Evolutionary conservation across 371 early-diverging fungal species (phyloP), one percentile per base, ranked within the genome.

Genomic region (Basidiobolus meristosporus): DNA sequence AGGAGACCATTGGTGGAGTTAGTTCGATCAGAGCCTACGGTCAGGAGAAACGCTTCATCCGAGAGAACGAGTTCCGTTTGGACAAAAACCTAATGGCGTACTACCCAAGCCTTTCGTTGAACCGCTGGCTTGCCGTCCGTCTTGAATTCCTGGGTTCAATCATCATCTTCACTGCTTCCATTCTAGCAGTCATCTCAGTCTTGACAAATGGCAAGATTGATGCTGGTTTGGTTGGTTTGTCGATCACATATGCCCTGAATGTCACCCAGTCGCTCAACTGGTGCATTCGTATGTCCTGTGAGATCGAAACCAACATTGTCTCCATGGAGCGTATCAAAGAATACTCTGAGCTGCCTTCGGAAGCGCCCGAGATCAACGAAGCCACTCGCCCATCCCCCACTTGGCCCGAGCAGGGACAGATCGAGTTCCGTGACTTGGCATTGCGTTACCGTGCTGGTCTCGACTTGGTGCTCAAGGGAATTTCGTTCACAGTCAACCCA

Each of bases 71-170:
- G 43, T 38, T 45, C n/a, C 63, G 73, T 35, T 48, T 89, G 23
- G 92, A 90, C 47, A 56, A 59, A 43, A 89, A 87, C 51, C 74
- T 73, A 45, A 65, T 66, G 31, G 87, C 85, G 0, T 82, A 77
- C 44, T 82, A 76, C 55, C 79, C 87, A 1, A 74, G 70, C 3
- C 57, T 88, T 22, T 63, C 73, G 0, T 66, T 76, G 36, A 88
- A 88, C 41, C 82, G 93, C 30, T 96, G 96, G 86, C 53, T 92
- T 12, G 88, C 90, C 22, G 70, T 91, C 10, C 78, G 93, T 22
- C 66, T 93, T 17, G 87, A 95, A 54, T 63, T 81, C 28, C 34
- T 73, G 43, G 71, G 73, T 12, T 65, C 70, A 6, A 50, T 64
- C 36, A 73, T 82, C 32, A 65, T 79, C 41, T 65, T 81, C 21